A percentile compares a stretch with the other conserved stretches of the same genome.
phyloP scores from a whole-genome alignment of 805 yeast species.

The Phaffomyces opuntiae region DNA sequence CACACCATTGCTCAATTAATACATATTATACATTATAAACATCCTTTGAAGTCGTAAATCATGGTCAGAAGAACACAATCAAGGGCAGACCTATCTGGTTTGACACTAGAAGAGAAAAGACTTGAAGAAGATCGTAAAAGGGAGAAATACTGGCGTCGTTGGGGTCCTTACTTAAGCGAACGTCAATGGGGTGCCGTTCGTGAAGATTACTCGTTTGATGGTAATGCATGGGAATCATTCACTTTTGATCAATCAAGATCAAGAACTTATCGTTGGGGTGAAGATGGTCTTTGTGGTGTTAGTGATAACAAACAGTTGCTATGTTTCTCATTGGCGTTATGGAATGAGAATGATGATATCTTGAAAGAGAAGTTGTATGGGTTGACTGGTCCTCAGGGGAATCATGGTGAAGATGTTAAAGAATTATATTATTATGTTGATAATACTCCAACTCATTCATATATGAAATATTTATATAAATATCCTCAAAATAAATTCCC shows the following conservation, averaged over 20 bases:
- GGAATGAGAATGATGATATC: constrained; percentile 86
- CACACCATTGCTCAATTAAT: too few species aligned
- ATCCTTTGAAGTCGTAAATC: background rate
- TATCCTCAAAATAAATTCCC: constrained; percentile 88
- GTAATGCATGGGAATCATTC: constrained; percentile 88
- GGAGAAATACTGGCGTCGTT: constrained; percentile 64
- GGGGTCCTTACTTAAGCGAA: constrained; percentile 91
- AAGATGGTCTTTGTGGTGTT: constrained; percentile 89
- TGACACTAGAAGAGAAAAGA: constrained; percentile 29
- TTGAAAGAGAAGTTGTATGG: constrained; percentile 86
- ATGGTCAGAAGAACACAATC: constrained; percentile 17
- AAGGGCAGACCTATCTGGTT: constrained; percentile 21
- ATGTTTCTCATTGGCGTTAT: constrained; percentile 74
- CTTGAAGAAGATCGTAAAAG: constrained; percentile 27
- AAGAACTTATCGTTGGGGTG: constrained; percentile 90
- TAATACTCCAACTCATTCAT: constrained; percentile 89
- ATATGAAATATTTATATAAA: constrained; percentile 86
- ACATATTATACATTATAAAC: too few species aligned
- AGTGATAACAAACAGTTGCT: constrained; percentile 75
- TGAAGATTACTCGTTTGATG: constrained; percentile 79
- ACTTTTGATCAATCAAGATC: constrained; percentile 80
- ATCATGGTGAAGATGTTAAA: constrained; percentile 94
- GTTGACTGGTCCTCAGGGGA: constrained; percentile 86
- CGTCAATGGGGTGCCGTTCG: constrained; percentile 78
- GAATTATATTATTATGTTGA: constrained; percentile 80